Evolutionary conservation across 768 basidiomycete genomes (phyloP).

Genomic region (Rhodotorula graminis): DNA sequence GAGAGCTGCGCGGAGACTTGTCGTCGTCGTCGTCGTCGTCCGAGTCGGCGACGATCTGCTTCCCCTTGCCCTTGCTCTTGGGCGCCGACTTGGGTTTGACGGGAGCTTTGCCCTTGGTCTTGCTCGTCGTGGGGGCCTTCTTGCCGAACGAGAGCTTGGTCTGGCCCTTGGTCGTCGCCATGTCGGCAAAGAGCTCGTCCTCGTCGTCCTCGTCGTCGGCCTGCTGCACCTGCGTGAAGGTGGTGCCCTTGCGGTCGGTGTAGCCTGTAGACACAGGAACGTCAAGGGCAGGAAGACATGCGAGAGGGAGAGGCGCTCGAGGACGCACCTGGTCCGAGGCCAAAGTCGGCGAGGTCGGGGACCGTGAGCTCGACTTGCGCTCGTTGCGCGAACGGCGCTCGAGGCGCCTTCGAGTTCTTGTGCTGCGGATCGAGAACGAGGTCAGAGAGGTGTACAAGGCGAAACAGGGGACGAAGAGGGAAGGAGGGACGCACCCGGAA

Average conservation of each 20-base stretch:
- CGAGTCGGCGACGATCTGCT: slow-evolving; percentile 18
- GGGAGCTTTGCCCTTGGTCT: slow-evolving; percentile 6
- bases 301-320: too few species aligned
- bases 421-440: slow-evolving; percentile 1
- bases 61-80: slow-evolving; percentile 28
- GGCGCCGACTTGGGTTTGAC: background rate
- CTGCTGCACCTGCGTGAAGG: slow-evolving; percentile 11
- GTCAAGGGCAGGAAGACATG: background rate
- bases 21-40: slow-evolving; percentile 16
- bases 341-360: slow-evolving; percentile 27
- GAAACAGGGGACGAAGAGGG: too few species aligned
- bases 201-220: slow-evolving; percentile 33
- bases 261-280: background rate
- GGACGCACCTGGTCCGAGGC: slow-evolving; percentile 29
- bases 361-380: slow-evolving; percentile 14
- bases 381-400: slow-evolving; percentile 9
- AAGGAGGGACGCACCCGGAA: slow-evolving; percentile 22
- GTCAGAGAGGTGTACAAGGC: too few species aligned
- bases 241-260: slow-evolving; percentile 15
- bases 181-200: slow-evolving; percentile 1
- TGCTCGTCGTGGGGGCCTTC: background rate
- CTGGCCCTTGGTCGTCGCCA: background rate
- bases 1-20: background rate
- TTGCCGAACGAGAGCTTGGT: slow-evolving; percentile 12
- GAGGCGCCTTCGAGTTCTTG: slow-evolving; percentile 22